Conservation (phyloP, 371 early-diverging fungal species). For the Syncephalis fuscata region DNA sequence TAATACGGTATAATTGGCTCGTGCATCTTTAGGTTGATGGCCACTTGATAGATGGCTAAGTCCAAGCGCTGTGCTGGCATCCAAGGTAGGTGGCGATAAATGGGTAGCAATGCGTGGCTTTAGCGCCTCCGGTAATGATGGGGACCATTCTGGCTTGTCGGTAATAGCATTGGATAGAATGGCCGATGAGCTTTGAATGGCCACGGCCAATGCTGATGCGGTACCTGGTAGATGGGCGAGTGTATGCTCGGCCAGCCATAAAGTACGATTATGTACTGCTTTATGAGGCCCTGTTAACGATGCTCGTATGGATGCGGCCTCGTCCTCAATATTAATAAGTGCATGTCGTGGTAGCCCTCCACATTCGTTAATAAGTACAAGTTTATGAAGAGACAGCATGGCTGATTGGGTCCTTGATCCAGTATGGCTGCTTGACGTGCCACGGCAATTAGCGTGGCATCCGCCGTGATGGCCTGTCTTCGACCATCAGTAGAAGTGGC, state of each 20-base stretch:
- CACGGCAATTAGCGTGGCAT: no score
- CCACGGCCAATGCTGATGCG: constrained; percentile 33
- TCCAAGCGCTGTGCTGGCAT: no score
- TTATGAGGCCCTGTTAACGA: constrained; percentile 1
- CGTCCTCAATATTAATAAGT: constrained; percentile 19
- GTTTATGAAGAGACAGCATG: background rate
- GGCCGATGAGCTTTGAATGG: constrained; percentile 18
- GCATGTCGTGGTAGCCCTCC: constrained; percentile 6
- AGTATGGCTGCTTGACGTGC: background rate
- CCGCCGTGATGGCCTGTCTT: no score
- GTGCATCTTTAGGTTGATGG: no score
- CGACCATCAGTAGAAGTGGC: no score
- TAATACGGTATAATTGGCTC: constrained; percentile 44
- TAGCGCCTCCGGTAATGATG: constrained; percentile 10
- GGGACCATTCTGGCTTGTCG: constrained; percentile 32
- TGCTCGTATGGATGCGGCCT: constrained; percentile 18
- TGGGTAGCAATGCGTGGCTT: no score
- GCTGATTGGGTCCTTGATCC: constrained; percentile 13
- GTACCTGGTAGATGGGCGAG: constrained; percentile 27
- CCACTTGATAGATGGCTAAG: no score
- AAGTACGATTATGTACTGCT: constrained; percentile 13
- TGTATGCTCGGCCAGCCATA: constrained; percentile 28
- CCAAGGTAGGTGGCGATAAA: no score
- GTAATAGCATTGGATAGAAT: constrained; percentile 34
- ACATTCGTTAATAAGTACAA: no score